These are phyloP conservation scores for Nakaseomyces sp. DNA, from an alignment of 1,139 yeast species.

Conservation along the genomic window DNA sequence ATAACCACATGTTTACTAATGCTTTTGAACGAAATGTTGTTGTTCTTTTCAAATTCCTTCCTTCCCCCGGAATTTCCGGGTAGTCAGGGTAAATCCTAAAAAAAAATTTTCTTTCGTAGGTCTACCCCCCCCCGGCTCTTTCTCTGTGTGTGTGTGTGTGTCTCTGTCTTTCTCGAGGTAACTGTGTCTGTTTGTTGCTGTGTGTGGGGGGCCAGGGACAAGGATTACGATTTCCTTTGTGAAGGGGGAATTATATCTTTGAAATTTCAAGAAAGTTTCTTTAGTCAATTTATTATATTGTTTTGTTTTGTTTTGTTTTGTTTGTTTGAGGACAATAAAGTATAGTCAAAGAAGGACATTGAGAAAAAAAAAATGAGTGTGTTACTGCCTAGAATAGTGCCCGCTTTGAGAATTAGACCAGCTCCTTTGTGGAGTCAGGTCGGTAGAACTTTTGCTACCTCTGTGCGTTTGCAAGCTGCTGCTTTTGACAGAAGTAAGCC, in stretches of 20 bases:
- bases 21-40: background rate
- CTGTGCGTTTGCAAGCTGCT: constrained; percentile 3
- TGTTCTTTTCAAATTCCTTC: background rate
- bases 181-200: too few relatives aligned
- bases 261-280: too few relatives aligned
- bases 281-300: too few relatives aligned
- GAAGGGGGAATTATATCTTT: too few relatives aligned
- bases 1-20: too few relatives aligned
- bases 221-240: too few relatives aligned
- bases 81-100: background rate
- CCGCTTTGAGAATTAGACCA: background rate
- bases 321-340: background rate
- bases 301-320: too few relatives aligned
- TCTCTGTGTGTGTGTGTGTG: too few relatives aligned
- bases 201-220: background rate
- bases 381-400: constrained; percentile 1
- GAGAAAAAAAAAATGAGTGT: background rate
- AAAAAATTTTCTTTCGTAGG: too few relatives aligned
- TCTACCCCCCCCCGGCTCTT: too few relatives aligned
- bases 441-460: constrained; percentile 3
- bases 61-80: background rate
- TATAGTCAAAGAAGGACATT: background rate
- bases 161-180: background rate
- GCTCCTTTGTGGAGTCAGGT: background rate
- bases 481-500: constrained; percentile 83